Conservation (phyloP, 805 yeast genomes). For the Candida ficus region DNA sequence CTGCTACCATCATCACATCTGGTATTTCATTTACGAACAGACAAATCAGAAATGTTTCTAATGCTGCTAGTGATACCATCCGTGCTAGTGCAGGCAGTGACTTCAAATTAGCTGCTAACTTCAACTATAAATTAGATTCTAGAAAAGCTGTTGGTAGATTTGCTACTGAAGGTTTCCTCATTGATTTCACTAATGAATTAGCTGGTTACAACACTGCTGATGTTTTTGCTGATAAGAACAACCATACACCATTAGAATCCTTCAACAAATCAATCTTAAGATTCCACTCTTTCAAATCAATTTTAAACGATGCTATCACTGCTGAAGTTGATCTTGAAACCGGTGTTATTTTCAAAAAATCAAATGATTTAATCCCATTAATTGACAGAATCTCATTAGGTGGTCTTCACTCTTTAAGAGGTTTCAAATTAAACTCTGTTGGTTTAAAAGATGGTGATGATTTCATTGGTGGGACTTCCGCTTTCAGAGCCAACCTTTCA, state of each 20-base stretch:
- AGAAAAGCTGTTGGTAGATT: constrained; percentile 37
- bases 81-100: constrained; percentile 52
- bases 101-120: constrained; percentile 47
- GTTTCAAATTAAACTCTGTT: constrained; percentile 55
- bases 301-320: constrained; percentile 41
- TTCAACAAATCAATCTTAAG: constrained; percentile 19
- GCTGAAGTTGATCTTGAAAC: constrained; percentile 39
- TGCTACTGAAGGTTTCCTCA: constrained; percentile 40
- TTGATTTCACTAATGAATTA: constrained; percentile 41
- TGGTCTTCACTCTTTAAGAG: constrained; percentile 57
- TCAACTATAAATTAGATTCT: constrained; percentile 37
- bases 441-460: constrained; percentile 45
- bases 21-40: constrained; percentile 64
- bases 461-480: constrained; percentile 53
- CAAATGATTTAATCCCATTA: constrained; percentile 41
- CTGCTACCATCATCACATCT: constrained; percentile 28
- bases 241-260: constrained; percentile 27
- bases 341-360: constrained; percentile 43
- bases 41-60: constrained; percentile 47
- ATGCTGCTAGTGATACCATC: constrained; percentile 47
- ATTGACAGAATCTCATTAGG: constrained; percentile 74
- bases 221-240: constrained; percentile 25
- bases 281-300: constrained; percentile 31
- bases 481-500: constrained; percentile 44
- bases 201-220: constrained; percentile 25